Evolutionary conservation across 2,329 filamentous ascomycete genomes (phyloP).

Genomic region (Colletotrichum kahawae): DNA sequence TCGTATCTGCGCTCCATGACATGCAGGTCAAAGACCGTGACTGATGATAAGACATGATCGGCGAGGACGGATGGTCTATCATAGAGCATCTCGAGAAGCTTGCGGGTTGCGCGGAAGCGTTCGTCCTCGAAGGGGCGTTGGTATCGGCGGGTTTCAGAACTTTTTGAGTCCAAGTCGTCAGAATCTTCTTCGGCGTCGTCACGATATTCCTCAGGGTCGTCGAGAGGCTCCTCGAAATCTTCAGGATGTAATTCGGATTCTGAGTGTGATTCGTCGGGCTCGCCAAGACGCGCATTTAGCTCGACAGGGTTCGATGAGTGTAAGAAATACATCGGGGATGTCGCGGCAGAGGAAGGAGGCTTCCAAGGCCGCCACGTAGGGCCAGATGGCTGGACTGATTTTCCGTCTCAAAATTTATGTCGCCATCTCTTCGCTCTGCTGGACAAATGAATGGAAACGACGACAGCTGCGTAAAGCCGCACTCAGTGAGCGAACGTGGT

Average conservation of each 20-base stretch:
- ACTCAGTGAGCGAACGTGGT: accelerated
- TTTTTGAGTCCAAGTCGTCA: no score
- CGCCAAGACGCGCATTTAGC: accelerated
- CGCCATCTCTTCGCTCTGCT: neutral
- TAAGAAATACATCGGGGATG: no score
- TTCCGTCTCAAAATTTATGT: accelerated
- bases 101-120: neutral
- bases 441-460: neutral
- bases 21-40: neutral
- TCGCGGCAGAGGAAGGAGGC: accelerated
- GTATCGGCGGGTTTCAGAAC: no score
- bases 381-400: neutral
- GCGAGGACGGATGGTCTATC: accelerated
- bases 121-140: accelerated
- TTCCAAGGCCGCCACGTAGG: neutral
- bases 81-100: neutral
- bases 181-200: no score
- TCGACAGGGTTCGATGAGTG: no score
- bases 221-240: no score
- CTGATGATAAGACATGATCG: neutral
- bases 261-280: no score
- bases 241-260: no score
- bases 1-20: neutral
- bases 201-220: accelerated
- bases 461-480: neutral